Evolutionary conservation across 2,329 filamentous ascomycete genomes (phyloP).

Genomic region (Colletotrichum caudatum): DNA sequence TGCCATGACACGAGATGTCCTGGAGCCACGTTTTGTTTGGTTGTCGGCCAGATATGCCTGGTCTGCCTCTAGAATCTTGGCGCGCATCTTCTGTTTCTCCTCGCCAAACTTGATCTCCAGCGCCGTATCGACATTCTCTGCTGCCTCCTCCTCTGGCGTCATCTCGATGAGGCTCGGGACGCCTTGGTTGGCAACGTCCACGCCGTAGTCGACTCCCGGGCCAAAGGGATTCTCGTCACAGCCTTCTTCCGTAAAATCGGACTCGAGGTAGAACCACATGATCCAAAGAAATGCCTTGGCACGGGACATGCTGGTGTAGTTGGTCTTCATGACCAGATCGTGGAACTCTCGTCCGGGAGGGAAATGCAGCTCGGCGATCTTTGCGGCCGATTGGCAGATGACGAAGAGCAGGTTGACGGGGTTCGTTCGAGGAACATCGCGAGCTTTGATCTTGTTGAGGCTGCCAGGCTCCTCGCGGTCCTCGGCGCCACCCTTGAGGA

Average conservation of each 20-base stretch:
- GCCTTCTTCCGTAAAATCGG: constrained; percentile 89
- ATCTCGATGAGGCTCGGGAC: constrained; percentile 76
- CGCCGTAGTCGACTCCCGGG: constrained; percentile 72
- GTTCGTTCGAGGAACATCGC: constrained; percentile 81
- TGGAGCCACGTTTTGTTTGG: constrained; percentile 67
- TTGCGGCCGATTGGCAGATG: constrained; percentile 88
- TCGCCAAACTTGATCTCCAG: constrained; percentile 78
- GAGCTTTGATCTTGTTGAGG: constrained; percentile 82
- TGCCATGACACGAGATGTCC: constrained; percentile 54
- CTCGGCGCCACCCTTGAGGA: constrained; percentile 95
- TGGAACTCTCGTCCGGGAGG: constrained; percentile 89
- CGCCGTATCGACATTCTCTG: constrained; percentile 80
- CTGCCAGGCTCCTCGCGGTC: constrained; percentile 86
- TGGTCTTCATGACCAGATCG: constrained; percentile 92
- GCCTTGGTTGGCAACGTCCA: constrained; percentile 75
- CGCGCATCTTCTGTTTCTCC: constrained; percentile 79
- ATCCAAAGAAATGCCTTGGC: constrained; percentile 94
- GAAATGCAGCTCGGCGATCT: constrained; percentile 94
- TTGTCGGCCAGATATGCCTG: constrained; percentile 75
- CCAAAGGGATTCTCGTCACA: constrained; percentile 94
- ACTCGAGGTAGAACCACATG: constrained; percentile 99
- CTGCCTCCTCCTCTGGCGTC: constrained; percentile 71
- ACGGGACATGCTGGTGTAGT: constrained; percentile 83
- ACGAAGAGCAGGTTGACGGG: constrained; percentile 98
- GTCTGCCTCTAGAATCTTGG: constrained; percentile 80